A percentile compares a stretch with the other conserved stretches of the same genome.
phyloP scores from a whole-genome alignment of 1,284 basidiomycete species.

The Takashimella tepidaria region DNA sequence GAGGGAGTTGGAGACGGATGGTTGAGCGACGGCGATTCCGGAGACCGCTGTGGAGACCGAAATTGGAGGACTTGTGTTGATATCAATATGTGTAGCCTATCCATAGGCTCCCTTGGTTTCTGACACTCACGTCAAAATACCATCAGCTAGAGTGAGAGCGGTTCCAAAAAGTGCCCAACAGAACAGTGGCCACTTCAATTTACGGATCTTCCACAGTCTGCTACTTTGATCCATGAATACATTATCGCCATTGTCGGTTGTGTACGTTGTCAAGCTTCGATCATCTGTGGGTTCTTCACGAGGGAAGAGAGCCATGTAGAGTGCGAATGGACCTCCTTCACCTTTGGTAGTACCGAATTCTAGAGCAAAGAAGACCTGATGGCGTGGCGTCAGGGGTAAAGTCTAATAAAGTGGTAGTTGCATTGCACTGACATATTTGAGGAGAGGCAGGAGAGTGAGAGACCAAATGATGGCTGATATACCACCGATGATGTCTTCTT shows the following conservation, averaged over 20 bases:
- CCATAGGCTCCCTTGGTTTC: too few species aligned
- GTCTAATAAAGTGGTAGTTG: neutral
- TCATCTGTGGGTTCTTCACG: slow-evolving; percentile 51
- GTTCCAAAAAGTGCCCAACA: slow-evolving; percentile 51
- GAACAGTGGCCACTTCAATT: slow-evolving; percentile 51
- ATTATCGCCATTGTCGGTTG: slow-evolving; percentile 10
- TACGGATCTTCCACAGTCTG: slow-evolving; percentile 11
- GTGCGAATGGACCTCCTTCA: slow-evolving; percentile 62
- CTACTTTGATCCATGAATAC: neutral
- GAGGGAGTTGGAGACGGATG: slow-evolving; percentile 51
- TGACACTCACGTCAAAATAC: slow-evolving; percentile 46
- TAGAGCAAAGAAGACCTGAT: slow-evolving; percentile 57
- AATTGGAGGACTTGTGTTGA: slow-evolving; percentile 56
- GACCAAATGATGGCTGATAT: slow-evolving; percentile 62
- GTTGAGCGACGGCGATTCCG: slow-evolving; percentile 60
- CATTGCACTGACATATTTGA: slow-evolving; percentile 58
- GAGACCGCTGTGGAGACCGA: slow-evolving; percentile 63
- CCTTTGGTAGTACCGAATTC: slow-evolving; percentile 60
- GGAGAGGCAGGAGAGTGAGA: slow-evolving; percentile 57
- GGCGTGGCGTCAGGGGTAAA: too few species aligned
- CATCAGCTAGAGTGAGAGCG: slow-evolving; percentile 60
- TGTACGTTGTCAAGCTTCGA: slow-evolving; percentile 53
- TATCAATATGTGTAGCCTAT: too few species aligned
- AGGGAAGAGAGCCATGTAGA: slow-evolving; percentile 60
- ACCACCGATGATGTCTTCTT: slow-evolving; percentile 60